A percentile compares a stretch with the other conserved stretches of the same genome.
These are phyloP conservation scores for Rhazya stricta DNA, from an alignment of 257 asterid genomes.

Conservation along the genomic window DNA sequence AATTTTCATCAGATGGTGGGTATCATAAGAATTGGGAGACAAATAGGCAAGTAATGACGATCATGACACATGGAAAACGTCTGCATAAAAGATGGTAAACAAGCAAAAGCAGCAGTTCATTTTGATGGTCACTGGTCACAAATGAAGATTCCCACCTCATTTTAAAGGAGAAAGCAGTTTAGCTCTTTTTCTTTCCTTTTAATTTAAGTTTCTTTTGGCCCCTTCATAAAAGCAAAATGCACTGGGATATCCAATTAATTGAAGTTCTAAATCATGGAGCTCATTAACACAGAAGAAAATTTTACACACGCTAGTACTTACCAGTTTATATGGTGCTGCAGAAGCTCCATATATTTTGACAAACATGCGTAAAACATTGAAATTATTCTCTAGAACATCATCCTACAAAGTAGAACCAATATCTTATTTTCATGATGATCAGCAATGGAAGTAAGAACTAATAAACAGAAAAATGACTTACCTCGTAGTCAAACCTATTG, in stretches of 20 bases:
- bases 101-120: neutral
- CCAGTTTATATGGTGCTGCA: conserved; percentile 74
- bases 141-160: neutral
- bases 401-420: conserved; percentile 38
- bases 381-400: conserved; percentile 68
- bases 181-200: neutral
- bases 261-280: neutral
- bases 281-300: neutral
- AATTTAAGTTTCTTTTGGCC: neutral
- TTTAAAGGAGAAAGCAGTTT: neutral
- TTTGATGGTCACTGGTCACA: neutral
- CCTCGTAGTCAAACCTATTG: conserved; percentile 93
- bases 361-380: conserved; percentile 86
- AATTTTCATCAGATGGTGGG: neutral
- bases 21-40: neutral
- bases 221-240: neutral
- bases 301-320: conserved; percentile 29
- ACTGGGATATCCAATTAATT: neutral
- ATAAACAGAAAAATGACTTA: conserved; percentile 24
- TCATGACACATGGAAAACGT: neutral
- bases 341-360: conserved; percentile 72
- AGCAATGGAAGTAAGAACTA: neutral
- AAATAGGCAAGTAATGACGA: neutral
- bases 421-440: conserved; percentile 7
- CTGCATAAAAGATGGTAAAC: neutral